Evolutionary conservation across 805 yeast genomes (phyloP), one percentile per base, ranked within the genome.

Genomic region (Kregervanrija pseudodelftensis): DNA sequence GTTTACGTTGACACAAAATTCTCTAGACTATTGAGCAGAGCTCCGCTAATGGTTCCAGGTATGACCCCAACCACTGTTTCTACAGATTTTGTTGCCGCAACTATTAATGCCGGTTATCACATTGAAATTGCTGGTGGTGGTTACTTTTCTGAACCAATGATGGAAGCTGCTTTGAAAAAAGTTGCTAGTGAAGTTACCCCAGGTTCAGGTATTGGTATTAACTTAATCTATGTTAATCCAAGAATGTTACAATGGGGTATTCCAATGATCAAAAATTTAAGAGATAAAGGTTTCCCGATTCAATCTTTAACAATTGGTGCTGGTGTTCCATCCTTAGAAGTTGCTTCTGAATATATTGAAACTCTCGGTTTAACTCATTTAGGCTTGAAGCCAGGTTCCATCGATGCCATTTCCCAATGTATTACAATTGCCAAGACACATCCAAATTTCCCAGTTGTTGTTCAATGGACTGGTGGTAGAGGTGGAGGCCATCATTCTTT

Each of bases 381-480:
- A 63, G 95, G 96, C 53, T 80, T 93, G 73, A 93, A 93, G 72
- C 99, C 99, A 50, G 99, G 99, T 63, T 88, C 98, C 22, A 76
- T 89, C 45, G 99, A 93, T 56, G 84, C 97, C 37, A 88, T 93
- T 60, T 74, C 80, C 53, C 91, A 85, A 66, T 86, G 81, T 55
- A 81, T 93, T 57, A 70, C 83, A 49, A 93, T 93, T 62, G 99
- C 99, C 44, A 87, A 85, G 63, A 90, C 95, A 41, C 95, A 90
- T 70, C 99, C 99, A 54, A 71, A 66, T 51, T 93, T 93, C 90
- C 99, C 99, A 52, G 88, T 93, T 60, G 91, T 93, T 45, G 72
- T 93, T 58, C 99, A 93, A 74, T 93, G 99, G 99, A 93, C 99
- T 48, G 99, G 98, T 77, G 99, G 99, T 68, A 90, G 99, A 78